Percentiles rank a stretch among this genome's conserved stretches.
These are phyloP conservation scores for Wickerhamomyces strasburgensis DNA, from an alignment of 805 yeast genomes.

Conservation along the genomic window DNA sequence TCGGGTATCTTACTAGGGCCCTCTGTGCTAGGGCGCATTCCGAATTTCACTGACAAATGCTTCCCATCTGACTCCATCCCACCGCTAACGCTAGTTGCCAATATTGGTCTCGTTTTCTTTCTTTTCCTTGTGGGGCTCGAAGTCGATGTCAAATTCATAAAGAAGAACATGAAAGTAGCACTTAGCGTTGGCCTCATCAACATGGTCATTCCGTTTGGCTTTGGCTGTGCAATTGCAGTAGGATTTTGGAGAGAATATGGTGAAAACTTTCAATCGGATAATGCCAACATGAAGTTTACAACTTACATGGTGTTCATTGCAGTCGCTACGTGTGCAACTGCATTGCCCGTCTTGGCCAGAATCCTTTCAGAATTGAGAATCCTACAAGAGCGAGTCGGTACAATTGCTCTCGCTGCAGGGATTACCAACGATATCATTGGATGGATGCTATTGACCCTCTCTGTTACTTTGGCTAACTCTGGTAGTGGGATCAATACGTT, in stretches of 20 bases:
- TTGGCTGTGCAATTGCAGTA: slow-evolving; percentile 66
- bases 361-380: slow-evolving; percentile 69
- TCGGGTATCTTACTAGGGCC: slow-evolving; percentile 76
- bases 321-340: slow-evolving; percentile 80
- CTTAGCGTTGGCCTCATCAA: slow-evolving; percentile 63
- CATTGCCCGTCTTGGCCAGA: slow-evolving; percentile 80
- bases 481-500: slow-evolving; percentile 63
- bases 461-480: slow-evolving; percentile 73
- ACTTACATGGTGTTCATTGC: slow-evolving; percentile 78
- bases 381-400: slow-evolving; percentile 67
- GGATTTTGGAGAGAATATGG: slow-evolving; percentile 59
- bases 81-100: slow-evolving; percentile 62
- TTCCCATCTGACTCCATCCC: slow-evolving; percentile 63
- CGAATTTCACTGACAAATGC: slow-evolving; percentile 57
- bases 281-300: slow-evolving; percentile 49
- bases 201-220: slow-evolving; percentile 75
- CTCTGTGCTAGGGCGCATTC: slow-evolving; percentile 66
- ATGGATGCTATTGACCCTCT: slow-evolving; percentile 73
- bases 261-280: slow-evolving; percentile 11
- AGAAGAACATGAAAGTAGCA: slow-evolving; percentile 56
- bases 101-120: slow-evolving; percentile 68
- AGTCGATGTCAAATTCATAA: slow-evolving; percentile 64
- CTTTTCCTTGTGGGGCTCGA: slow-evolving; percentile 76
- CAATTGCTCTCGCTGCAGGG: slow-evolving; percentile 76
- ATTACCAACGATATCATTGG: slow-evolving; percentile 75